These are phyloP conservation scores for Exsudoporus frostii DNA, from an alignment of 768 basidiomycete species.

Conservation along the genomic window DNA sequence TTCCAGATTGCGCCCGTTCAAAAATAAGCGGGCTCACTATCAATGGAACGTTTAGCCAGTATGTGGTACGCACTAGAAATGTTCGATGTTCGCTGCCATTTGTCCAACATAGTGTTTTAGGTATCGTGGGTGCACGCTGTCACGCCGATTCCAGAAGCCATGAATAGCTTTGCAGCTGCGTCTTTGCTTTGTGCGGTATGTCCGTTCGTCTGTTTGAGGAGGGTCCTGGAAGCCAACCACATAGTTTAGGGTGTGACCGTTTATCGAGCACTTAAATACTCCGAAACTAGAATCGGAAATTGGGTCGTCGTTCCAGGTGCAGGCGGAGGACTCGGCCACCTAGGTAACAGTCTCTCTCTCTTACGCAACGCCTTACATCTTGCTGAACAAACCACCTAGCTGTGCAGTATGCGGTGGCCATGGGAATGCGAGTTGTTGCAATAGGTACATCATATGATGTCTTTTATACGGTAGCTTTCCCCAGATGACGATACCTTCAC, in stretches of 20 bases:
- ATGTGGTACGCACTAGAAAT: no score
- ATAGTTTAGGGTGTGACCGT: slow-evolving; percentile 68
- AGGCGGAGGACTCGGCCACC: slow-evolving; percentile 80
- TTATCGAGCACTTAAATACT: slow-evolving; percentile 80
- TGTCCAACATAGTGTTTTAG: slow-evolving; percentile 23
- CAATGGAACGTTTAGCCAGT: slow-evolving; percentile 76
- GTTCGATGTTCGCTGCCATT: not conserved
- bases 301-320: slow-evolving; percentile 78
- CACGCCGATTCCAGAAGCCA: slow-evolving; percentile 72
- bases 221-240: no score
- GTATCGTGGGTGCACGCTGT: slow-evolving; percentile 72
- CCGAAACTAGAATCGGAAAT: slow-evolving; percentile 61
- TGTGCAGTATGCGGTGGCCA: slow-evolving; percentile 74
- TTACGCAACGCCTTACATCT: no score
- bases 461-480: not conserved
- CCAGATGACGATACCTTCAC: not conserved
- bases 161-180: slow-evolving; percentile 65
- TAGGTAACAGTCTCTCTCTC: slow-evolving; percentile 41
- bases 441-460: slow-evolving; percentile 45
- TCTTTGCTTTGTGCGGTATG: slow-evolving; percentile 74
- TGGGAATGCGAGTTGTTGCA: slow-evolving; percentile 79
- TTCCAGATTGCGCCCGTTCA: slow-evolving; percentile 55
- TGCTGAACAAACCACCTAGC: slow-evolving; percentile 37
- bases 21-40: slow-evolving; percentile 68
- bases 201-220: not conserved